These are phyloP conservation scores for Apophysomyces sp. DNA, from an alignment of 371 early-diverging fungal genomes.

Conservation along the genomic window DNA sequence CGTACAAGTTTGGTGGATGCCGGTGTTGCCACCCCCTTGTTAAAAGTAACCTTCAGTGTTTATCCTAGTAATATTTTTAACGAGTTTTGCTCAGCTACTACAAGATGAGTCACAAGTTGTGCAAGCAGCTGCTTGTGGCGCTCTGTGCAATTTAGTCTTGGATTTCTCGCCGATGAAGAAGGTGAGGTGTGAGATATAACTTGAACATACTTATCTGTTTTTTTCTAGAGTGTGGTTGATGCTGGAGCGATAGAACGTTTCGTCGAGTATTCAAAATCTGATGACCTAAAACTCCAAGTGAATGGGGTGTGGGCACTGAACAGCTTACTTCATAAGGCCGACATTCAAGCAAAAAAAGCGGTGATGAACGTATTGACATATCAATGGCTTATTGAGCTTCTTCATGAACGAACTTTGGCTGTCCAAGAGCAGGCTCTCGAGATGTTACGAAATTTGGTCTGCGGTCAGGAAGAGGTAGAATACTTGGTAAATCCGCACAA, in stretches of 20 bases:
- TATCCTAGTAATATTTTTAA: neutral
- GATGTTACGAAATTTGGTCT: slow-evolving; percentile 78
- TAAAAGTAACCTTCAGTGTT: slow-evolving; percentile 47
- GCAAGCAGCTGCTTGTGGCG: slow-evolving; percentile 75
- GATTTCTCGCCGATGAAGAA: slow-evolving; percentile 91
- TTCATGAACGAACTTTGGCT: slow-evolving; percentile 59
- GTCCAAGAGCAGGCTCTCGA: slow-evolving; percentile 84
- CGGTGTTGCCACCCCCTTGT: slow-evolving; percentile 70
- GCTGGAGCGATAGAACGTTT: slow-evolving; percentile 75
- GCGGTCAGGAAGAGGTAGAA: slow-evolving; percentile 57
- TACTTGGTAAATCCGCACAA: neutral
- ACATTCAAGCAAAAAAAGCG: slow-evolving; percentile 61
- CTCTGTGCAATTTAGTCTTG: slow-evolving; percentile 84
- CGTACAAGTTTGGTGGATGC: slow-evolving; percentile 85
- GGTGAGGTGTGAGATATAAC: slow-evolving; percentile 13
- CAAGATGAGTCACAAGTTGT: slow-evolving; percentile 67
- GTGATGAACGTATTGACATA: slow-evolving; percentile 75
- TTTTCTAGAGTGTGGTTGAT: slow-evolving; percentile 62
- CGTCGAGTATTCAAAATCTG: slow-evolving; percentile 60
- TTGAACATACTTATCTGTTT: neutral
- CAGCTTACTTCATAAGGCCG: slow-evolving; percentile 76
- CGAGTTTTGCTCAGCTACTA: slow-evolving; percentile 46
- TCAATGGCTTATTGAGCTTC: slow-evolving; percentile 57
- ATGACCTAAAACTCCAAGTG: slow-evolving; percentile 54
- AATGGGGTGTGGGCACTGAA: slow-evolving; percentile 88